A percentile compares a stretch with the other conserved stretches of the same genome.
Conservation (phyloP, 2,329 filamentous ascomycete genomes). For the Cladophialophora psammophila region DNA sequence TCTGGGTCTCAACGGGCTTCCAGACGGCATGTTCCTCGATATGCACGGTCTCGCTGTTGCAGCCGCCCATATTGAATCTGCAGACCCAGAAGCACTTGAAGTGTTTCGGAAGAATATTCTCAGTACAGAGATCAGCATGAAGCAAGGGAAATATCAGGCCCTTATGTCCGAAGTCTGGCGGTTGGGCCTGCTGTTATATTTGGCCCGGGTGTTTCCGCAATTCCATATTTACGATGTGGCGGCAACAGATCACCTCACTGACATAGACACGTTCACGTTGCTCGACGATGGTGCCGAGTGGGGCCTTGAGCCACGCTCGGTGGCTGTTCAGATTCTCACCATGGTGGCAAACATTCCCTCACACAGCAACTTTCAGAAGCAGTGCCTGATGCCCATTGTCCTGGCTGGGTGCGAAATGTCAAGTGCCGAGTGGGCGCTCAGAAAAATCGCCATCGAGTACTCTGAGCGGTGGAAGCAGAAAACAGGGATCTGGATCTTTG, state of each 20-base stretch:
- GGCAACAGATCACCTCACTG: not conserved
- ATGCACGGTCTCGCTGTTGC: slow-evolving; percentile 33
- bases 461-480: slow-evolving; percentile 35
- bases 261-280: not conserved
- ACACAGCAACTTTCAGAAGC: slow-evolving; percentile 34
- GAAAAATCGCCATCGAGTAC: slow-evolving; percentile 32
- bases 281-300: not conserved
- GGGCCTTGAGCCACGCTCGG: slow-evolving; percentile 18
- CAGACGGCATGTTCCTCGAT: slow-evolving; percentile 35
- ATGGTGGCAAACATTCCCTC: slow-evolving; percentile 24
- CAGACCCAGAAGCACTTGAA: slow-evolving; percentile 5
- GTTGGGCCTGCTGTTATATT: slow-evolving; percentile 29
- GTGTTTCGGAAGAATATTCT: slow-evolving; percentile 24
- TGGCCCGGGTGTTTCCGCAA: slow-evolving; percentile 22
- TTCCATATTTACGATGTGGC: not conserved
- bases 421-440: slow-evolving; percentile 2
- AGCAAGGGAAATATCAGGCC: slow-evolving; percentile 15
- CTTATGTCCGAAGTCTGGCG: slow-evolving; percentile 31
- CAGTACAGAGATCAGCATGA: slow-evolving; percentile 9
- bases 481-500: slow-evolving; percentile 37
- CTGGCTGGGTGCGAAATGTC: slow-evolving; percentile 30
- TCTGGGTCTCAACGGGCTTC: slow-evolving; percentile 35
- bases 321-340: slow-evolving; percentile 27
- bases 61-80: slow-evolving; percentile 18
- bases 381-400: slow-evolving; percentile 33